Evolutionary conservation across 495 filamentous ascomycete species (phyloP).

Genomic region (Annulohypoxylon maeteangense): DNA sequence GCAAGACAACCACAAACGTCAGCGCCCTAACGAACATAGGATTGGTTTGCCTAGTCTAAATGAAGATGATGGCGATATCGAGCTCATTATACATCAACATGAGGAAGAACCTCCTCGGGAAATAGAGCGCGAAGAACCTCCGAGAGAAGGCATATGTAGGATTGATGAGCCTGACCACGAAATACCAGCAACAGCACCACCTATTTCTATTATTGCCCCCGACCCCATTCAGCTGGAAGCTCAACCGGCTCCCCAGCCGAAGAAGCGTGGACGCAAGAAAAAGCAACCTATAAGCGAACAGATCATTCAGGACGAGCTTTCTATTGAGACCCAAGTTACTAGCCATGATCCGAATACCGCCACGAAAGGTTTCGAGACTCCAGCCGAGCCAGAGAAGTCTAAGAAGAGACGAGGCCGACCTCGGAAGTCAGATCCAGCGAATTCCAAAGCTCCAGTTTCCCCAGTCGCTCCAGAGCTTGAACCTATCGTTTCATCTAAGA

Average conservation of each 20-base stretch:
- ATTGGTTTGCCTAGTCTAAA: not conserved
- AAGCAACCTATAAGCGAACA: slow-evolving; percentile 29
- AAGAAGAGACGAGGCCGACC: slow-evolving; percentile 46
- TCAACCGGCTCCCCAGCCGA: slow-evolving; percentile 23
- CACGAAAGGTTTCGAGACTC: slow-evolving; percentile 12
- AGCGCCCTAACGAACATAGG: slow-evolving; percentile 14
- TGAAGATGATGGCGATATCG: slow-evolving; percentile 25
- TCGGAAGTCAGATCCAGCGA: slow-evolving; percentile 39
- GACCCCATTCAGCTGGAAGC: slow-evolving; percentile 15
- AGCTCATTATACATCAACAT: slow-evolving; percentile 16
- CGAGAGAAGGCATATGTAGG: not conserved
- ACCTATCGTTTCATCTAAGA: not conserved
- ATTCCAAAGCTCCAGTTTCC: slow-evolving; percentile 7
- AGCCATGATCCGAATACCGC: not conserved
- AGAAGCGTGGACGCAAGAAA: slow-evolving; percentile 47
- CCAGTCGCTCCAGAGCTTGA: not conserved
- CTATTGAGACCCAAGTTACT: slow-evolving; percentile 4
- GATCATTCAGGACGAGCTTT: not conserved
- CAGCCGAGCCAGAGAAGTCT: slow-evolving; percentile 26
- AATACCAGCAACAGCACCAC: slow-evolving; percentile 20
- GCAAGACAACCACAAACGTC: slow-evolving; percentile 32
- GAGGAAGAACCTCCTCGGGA: not conserved
- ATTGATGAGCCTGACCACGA: slow-evolving; percentile 13
- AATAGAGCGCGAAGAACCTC: not conserved
- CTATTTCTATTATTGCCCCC: not conserved